Evolutionary conservation across 176 grass and related monocot genomes (phyloP).

Genomic region (Poa pratensis): DNA sequence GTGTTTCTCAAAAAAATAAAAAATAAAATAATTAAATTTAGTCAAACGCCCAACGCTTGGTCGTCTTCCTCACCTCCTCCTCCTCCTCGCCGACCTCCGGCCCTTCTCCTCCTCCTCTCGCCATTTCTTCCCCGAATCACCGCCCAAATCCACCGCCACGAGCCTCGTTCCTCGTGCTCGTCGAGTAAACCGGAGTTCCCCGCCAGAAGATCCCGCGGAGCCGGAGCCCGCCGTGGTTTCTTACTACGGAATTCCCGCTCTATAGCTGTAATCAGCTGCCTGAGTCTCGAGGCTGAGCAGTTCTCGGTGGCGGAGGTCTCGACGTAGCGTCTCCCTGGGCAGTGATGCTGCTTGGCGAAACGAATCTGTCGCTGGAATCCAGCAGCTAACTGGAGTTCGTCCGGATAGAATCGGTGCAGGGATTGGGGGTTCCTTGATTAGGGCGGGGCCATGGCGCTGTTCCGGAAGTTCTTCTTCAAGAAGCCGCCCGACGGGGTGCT

Average conservation of each 20-base stretch:
- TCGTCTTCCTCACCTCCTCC: conserved; percentile 33
- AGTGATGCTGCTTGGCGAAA: neutral
- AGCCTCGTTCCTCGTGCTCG: neutral
- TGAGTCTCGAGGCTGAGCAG: conserved; percentile 5
- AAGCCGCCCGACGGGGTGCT: conserved; percentile 88
- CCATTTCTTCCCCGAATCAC: conserved; percentile 25
- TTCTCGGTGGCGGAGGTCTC: neutral
- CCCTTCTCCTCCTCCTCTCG: conserved; percentile 1
- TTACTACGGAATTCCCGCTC: neutral
- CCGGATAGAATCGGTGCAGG: neutral
- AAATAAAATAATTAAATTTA: conserved; percentile 45
- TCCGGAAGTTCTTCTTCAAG: conserved; percentile 79
- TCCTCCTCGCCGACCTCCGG: conserved; percentile 25
- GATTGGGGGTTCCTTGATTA: conserved; percentile 31
- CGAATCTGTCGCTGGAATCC: conserved; percentile 3
- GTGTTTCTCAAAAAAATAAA: no score
- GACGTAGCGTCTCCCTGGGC: neutral
- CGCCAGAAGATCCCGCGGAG: conserved; percentile 7
- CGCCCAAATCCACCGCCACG: neutral
- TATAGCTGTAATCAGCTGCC: neutral
- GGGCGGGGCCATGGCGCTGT: conserved; percentile 50
- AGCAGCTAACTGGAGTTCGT: conserved; percentile 11
- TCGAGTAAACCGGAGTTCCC: neutral
- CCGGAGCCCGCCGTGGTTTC: neutral
- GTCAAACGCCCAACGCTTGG: conserved; percentile 49